Evolutionary conservation across 306 rosid species (phyloP), one percentile per base, ranked within the genome.

Genomic region (Quillaja saponaria): DNA sequence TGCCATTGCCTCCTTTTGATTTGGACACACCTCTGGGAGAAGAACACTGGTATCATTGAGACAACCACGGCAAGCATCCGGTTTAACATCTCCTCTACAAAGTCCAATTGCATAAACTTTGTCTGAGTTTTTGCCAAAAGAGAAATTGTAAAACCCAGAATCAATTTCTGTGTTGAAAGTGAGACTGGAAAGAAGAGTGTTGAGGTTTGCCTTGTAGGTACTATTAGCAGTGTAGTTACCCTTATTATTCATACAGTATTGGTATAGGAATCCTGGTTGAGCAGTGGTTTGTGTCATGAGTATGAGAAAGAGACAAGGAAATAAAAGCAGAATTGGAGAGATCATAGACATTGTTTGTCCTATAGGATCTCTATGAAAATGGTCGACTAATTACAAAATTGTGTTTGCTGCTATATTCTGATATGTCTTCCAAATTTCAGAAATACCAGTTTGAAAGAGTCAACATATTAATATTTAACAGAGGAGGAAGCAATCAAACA

Each of bases 71-170:
- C 83, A 74, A 0, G 1, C 42, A n/a, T 58, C 76, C 0, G 40
- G 31, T 4, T 15, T 31, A 8, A 80, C 35, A 56, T 83, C 88
- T 20, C 86, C 88, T 66, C 88, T 60, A 38, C 90, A 86, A 35
- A 78, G 62, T 0, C 63, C 84, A 4, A 66, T 67, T 5, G 80
- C 83, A 3, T 67, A 57, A 0, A 76, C 85, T 54, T 15, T 17
- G 55, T 81, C 64, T 14, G 78, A 40, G 77, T 50, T 55, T 71
- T 72, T 18, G 25, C 85, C 84, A 0, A 53, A 5, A 13, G 84
- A 78, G 37, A 61, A 67, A 41, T 72, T 72, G 68, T 63, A 71
- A 61, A 80, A 86, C 38, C 78, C 78, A 0, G 2, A 25, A 25
- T 25, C 31, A 25, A 25, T 25, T 25, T 25, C 31, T 25, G 31